phyloP scores from a whole-genome alignment of 1,284 basidiomycete genomes.

The Laetiporus sulphureus region DNA sequence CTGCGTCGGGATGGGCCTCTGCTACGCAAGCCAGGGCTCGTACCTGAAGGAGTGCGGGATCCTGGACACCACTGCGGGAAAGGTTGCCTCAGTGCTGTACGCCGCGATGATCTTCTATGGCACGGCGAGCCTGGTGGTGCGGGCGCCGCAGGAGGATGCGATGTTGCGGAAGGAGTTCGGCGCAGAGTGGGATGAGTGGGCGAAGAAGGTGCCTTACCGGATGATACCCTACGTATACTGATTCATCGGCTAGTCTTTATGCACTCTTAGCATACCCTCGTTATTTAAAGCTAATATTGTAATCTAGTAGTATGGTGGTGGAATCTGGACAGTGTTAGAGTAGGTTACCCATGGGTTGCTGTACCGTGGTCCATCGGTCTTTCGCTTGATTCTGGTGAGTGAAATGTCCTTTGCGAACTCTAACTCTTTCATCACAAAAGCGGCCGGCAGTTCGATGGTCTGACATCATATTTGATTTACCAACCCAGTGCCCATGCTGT shows the following conservation, averaged over 20 bases:
- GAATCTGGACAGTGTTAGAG: too few species aligned
- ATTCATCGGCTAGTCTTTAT: neutral
- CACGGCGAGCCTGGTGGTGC: slow-evolving; percentile 3
- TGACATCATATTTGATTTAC: too few species aligned
- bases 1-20: neutral
- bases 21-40: neutral
- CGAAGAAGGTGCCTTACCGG: slow-evolving; percentile 3
- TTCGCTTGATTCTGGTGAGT: too few species aligned
- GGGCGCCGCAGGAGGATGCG: slow-evolving; percentile 14
- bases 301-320: too few species aligned
- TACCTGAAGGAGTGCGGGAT: slow-evolving; percentile 6
- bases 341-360: too few species aligned
- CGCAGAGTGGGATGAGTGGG: slow-evolving; percentile 12
- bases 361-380: too few species aligned
- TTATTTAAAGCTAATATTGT: too few species aligned
- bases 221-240: slow-evolving; percentile 6
- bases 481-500: too few species aligned
- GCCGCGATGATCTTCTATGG: neutral
- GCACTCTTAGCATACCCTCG: neutral
- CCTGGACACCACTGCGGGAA: neutral
- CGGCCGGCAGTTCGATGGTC: too few species aligned
- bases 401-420: too few species aligned
- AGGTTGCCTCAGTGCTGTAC: neutral
- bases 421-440: too few species aligned
- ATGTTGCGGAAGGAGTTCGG: slow-evolving; percentile 16